Base-by-base conservation (phyloP, 805 yeast species). In the Candida bentonensis region DNA sequence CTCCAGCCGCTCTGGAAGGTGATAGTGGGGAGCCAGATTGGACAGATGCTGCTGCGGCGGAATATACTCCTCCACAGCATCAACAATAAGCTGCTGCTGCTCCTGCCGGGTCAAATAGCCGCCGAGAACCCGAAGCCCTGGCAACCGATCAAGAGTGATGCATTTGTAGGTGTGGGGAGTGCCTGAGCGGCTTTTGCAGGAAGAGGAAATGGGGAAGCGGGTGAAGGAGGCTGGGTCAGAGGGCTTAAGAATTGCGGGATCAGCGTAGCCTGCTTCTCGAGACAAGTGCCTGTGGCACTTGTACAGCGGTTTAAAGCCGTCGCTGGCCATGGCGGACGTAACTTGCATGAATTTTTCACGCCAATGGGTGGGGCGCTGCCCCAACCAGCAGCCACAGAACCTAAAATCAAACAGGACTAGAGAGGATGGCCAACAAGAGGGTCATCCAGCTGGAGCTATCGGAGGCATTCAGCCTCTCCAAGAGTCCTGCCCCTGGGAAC, bases 21-120 rank as follows among this genome's bases (percentile, higher is more conserved):
- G 39, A 43, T 59, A 59, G 27, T 59, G 60, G 2, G 62, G 58
- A 26, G 62, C 63, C 11, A 65, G 52, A 45, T 66, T 67, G 20
- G 64, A 61, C 22, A 49, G 45, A 47, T 67, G 71, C 40, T 50
- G 50, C 2, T 44, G 46, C n/a, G 53, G 53, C 3, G 57, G 60
- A 5, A 65, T 48, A 42, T 61, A 63, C 9, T 59, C 63, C 23
- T 51, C 52, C 4, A 62, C 45, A 1, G 58, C 53, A 30, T 60
- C 59, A 3, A 46, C 44, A 3, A 63, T 48, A 21, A 66, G 48
- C 40, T 49, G 45, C 1, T 46, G 49, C 49, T 66, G 69, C 11
- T 55, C 51, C 2, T 42, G 48, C 0, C 49, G 48, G 0, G 57
- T 46, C 4, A 63, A 40, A 21, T 52, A 27, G 1, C 49, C 47